phyloP scores from a whole-genome alignment of 345 rosid species.

The Raphanus sativus region DNA sequence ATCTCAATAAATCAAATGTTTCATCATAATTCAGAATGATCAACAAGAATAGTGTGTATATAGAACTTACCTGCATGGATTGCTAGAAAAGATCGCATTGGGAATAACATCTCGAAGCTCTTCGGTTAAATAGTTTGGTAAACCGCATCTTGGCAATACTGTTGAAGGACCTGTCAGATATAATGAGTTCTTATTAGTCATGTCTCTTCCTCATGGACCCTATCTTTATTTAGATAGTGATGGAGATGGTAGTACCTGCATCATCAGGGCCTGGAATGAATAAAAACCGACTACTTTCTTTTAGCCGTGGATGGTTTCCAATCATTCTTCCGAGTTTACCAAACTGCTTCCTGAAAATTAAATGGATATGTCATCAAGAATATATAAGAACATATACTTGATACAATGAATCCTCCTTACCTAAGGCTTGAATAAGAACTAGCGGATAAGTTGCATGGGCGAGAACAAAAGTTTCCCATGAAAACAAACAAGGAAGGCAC shows the following conservation, averaged over 20 bases:
- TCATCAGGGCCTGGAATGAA: slow-evolving; percentile 95
- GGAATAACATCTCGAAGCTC: slow-evolving; percentile 71
- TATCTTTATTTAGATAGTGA: not conserved
- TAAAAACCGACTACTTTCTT: slow-evolving; percentile 68
- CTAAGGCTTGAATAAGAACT: slow-evolving; percentile 75
- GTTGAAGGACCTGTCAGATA: slow-evolving; percentile 74
- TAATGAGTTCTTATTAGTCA: slow-evolving; percentile 27
- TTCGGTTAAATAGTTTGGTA: slow-evolving; percentile 73
- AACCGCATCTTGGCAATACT: slow-evolving; percentile 72
- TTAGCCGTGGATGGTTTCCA: slow-evolving; percentile 70
- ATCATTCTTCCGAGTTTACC: slow-evolving; percentile 83
- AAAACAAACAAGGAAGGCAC: slow-evolving; percentile 94
- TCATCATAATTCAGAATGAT: not conserved
- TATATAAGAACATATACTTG: not conserved
- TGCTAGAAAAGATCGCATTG: slow-evolving; percentile 78
- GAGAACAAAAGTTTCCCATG: slow-evolving; percentile 91
- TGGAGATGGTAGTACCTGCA: slow-evolving; percentile 57
- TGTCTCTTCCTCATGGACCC: slow-evolving; percentile 9
- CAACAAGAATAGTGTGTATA: not conserved
- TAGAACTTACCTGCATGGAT: slow-evolving; percentile 86
- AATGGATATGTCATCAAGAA: slow-evolving; percentile 5
- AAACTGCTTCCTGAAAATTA: slow-evolving; percentile 57
- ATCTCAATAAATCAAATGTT: not conserved
- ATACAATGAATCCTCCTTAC: slow-evolving; percentile 41
- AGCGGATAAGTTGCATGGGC: slow-evolving; percentile 76